Evolutionary conservation across 1,139 yeast species (phyloP).

Genomic region (Zygoascus meyerae): DNA sequence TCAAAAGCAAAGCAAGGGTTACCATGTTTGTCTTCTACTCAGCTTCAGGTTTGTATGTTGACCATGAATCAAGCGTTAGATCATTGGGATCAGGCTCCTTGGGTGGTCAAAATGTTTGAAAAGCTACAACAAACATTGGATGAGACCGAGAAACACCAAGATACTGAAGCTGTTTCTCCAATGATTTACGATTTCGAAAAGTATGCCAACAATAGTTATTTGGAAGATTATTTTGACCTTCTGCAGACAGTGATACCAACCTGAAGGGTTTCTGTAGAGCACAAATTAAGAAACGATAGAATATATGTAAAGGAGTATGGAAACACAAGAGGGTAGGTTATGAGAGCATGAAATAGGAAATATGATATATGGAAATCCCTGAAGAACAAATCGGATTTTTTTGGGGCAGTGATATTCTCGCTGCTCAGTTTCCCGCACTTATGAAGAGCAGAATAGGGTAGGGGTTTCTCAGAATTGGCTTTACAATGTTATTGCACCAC

Average conservation of each 20-base stretch:
- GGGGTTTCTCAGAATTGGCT: too few relatives aligned
- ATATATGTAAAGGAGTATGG: too few relatives aligned
- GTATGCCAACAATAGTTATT: background rate
- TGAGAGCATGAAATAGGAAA: too few relatives aligned
- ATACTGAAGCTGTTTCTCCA: background rate
- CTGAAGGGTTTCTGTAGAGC: background rate
- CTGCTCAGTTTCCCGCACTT: too few relatives aligned
- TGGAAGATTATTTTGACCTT: constrained; percentile 3
- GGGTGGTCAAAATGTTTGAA: constrained; percentile 14
- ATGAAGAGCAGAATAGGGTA: too few relatives aligned
- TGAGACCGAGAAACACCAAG: background rate
- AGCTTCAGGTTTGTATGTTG: constrained; percentile 17
- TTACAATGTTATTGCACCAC: too few relatives aligned
- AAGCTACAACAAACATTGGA: background rate
- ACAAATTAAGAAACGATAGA: too few relatives aligned
- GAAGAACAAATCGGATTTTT: too few relatives aligned
- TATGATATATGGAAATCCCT: too few relatives aligned
- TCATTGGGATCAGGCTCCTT: constrained; percentile 38
- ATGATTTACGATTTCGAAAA: background rate
- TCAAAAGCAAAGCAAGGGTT: constrained; percentile 3
- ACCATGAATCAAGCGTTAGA: constrained; percentile 15
- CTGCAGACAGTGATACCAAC: background rate
- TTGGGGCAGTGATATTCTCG: too few relatives aligned
- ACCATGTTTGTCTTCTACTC: constrained; percentile 10
- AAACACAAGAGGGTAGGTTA: too few relatives aligned